Evolutionary conservation across 2,329 filamentous ascomycete genomes (phyloP), one percentile per base, ranked within the genome.

Genomic region (Venturia effusa): DNA sequence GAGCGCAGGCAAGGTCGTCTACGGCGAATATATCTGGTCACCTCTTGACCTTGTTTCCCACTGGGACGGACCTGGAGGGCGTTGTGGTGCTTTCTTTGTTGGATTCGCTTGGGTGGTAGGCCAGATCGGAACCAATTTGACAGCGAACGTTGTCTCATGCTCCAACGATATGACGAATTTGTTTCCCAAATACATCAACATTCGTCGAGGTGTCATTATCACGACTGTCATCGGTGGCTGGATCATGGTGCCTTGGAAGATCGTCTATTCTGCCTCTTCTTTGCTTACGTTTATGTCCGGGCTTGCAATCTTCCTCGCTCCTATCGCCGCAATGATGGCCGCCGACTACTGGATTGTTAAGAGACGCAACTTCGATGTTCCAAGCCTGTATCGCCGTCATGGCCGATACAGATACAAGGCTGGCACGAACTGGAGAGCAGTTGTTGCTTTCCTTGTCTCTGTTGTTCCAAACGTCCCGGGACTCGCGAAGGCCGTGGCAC

Each of bases 111-210:
- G 70, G 69, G 64, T 69, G 48, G 64, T 72, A 1, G 68, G 66
- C 1, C 68, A 70, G 27, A 66, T 73, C 30, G 64, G 69, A 39
- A 68, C 66, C 22, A 73, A 73, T 34, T 64, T 72, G 7, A 67
- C 67, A 13, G 69, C 71, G 13, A 73, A 72, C 64, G 67, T 67
- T 17, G 66, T 72, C 4, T 69, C 69, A 1, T 67, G 67, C 10
- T 68, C 69, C 39, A 70, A 70, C 30, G 7, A 83, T 79, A 64
- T 77, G 75, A 39, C 80, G 79, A 2, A 79, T 71, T 40, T 74
- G 69, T 51, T 73, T 67, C 19, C 75, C 73, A 34, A 78, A 69
- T 19, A 67, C 63, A 37, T 67, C 60, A 72, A 69, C 8, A 68
- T 73, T 11, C 64, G 69, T 1, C 66, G 71, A 4, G 71, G 69